Percentiles rank a stretch among this genome's conserved stretches.
phyloP scores from a whole-genome alignment of 306 rosid species.

The Geum urbanum region DNA sequence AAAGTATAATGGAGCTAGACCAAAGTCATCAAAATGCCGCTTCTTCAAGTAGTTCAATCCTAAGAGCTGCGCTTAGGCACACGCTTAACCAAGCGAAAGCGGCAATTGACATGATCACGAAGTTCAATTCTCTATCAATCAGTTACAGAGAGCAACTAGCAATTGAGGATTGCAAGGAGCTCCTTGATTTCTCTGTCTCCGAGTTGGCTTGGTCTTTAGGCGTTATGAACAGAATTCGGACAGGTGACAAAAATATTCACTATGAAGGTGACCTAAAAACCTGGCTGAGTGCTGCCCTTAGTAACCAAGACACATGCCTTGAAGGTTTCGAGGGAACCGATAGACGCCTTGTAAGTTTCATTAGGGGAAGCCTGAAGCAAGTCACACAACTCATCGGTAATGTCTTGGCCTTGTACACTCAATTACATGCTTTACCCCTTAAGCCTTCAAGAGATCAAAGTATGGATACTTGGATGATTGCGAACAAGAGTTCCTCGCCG shows the following conservation, averaged over 20 bases:
- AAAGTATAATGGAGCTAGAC: conserved; percentile 25
- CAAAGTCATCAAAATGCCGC: conserved; percentile 17
- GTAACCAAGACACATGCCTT: conserved; percentile 93
- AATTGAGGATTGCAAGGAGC: conserved; percentile 88
- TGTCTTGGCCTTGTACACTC: conserved; percentile 67
- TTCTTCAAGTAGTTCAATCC: conserved; percentile 32
- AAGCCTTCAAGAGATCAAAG: conserved; percentile 36
- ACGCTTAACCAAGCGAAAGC: conserved; percentile 56
- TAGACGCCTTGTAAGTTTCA: conserved; percentile 57
- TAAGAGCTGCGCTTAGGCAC: conserved; percentile 62
- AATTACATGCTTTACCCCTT: conserved; percentile 57
- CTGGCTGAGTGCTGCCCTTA: conserved; percentile 91
- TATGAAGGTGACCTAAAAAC: conserved; percentile 71
- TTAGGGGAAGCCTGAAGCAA: conserved; percentile 72
- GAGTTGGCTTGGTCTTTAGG: conserved; percentile 84
- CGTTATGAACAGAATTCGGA: conserved; percentile 64
- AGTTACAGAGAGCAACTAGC: conserved; percentile 75
- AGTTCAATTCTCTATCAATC: conserved; percentile 56
- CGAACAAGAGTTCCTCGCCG: background rate
- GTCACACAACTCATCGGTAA: conserved; percentile 80
- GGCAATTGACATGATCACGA: conserved; percentile 62
- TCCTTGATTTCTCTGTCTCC: conserved; percentile 72
- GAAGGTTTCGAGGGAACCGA: conserved; percentile 97
- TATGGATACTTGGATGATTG: background rate
- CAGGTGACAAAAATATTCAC: conserved; percentile 36